Evolutionary conservation across 345 rosid species (phyloP).

Genomic region (Pistacia vera): DNA sequence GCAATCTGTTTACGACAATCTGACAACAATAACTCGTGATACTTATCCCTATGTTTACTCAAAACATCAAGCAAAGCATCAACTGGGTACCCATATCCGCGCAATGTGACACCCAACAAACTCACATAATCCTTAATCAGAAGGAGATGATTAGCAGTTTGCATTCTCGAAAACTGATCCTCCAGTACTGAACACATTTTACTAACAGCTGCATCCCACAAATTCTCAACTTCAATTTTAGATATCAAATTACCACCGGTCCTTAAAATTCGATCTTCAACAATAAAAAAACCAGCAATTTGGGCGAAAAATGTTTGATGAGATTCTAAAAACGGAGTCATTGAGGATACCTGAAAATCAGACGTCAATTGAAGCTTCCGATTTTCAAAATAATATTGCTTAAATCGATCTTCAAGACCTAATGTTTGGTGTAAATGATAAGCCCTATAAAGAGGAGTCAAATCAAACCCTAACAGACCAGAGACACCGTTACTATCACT

Average conservation of each 20-base stretch:
- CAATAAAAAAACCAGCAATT: slow-evolving; percentile 93
- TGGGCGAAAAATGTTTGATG: slow-evolving; percentile 97
- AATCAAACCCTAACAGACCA: slow-evolving; percentile 67
- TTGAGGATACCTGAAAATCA: slow-evolving; percentile 96
- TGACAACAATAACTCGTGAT: slow-evolving; percentile 88
- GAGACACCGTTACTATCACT: slow-evolving; percentile 42
- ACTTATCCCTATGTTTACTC: slow-evolving; percentile 93
- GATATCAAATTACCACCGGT: slow-evolving; percentile 91
- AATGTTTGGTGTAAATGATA: slow-evolving; percentile 89
- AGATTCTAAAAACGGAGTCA: slow-evolving; percentile 96
- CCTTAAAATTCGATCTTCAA: slow-evolving; percentile 86
- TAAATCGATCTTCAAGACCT: slow-evolving; percentile 84
- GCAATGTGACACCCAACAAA: slow-evolving; percentile 86
- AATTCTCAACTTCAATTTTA: slow-evolving; percentile 79
- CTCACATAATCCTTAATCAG: slow-evolving; percentile 96
- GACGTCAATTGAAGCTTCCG: slow-evolving; percentile 93
- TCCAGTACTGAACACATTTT: slow-evolving; percentile 97
- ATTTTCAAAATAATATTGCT: slow-evolving; percentile 85
- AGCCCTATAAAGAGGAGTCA: slow-evolving; percentile 87
- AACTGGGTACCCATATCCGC: slow-evolving; percentile 85
- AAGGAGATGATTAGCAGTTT: slow-evolving; percentile 93
- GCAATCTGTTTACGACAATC: slow-evolving; percentile 92
- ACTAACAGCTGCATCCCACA: slow-evolving; percentile 94
- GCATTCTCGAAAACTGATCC: slow-evolving; percentile 99
- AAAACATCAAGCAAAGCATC: slow-evolving; percentile 90